These are phyloP conservation scores for Monoraphidium neglectum DNA, from an alignment of 139 green algal species.

Conservation along the genomic window DNA sequence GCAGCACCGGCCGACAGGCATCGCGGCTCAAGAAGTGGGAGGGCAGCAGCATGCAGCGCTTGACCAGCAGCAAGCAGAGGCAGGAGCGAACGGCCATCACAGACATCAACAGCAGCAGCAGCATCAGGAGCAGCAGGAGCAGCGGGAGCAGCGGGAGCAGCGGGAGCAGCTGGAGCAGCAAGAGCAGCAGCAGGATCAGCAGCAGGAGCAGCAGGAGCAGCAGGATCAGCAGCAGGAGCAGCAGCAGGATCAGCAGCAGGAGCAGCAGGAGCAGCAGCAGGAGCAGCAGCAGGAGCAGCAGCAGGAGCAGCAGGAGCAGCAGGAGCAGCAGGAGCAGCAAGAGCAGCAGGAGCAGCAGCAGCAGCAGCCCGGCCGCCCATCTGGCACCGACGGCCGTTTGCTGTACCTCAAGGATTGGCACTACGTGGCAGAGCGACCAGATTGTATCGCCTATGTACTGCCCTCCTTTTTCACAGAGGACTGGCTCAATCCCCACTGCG, in stretches of 20 bases:
- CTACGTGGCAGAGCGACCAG: too few species aligned
- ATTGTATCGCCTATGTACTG: too few species aligned
- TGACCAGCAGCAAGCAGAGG: neutral
- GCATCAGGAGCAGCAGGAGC: conserved; percentile 2
- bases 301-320: neutral
- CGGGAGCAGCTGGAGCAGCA: neutral
- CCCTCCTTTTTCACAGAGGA: too few species aligned
- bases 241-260: neutral
- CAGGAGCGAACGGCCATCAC: conserved; percentile 1
- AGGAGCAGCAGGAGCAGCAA: neutral
- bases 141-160: neutral
- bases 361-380: too few species aligned
- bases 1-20: too few species aligned
- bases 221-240: neutral
- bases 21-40: too few species aligned
- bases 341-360: neutral
- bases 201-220: conserved; percentile 8
- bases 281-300: neutral
- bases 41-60: neutral
- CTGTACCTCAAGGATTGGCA: too few species aligned
- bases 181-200: neutral
- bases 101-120: conserved; percentile 14
- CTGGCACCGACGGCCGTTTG: too few species aligned
- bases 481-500: too few species aligned
- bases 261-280: conserved; percentile 18